Evolutionary conservation across 2,329 filamentous ascomycete genomes (phyloP), one percentile per base, ranked within the genome.

Genomic region (Pseudopithomyces chartarum): DNA sequence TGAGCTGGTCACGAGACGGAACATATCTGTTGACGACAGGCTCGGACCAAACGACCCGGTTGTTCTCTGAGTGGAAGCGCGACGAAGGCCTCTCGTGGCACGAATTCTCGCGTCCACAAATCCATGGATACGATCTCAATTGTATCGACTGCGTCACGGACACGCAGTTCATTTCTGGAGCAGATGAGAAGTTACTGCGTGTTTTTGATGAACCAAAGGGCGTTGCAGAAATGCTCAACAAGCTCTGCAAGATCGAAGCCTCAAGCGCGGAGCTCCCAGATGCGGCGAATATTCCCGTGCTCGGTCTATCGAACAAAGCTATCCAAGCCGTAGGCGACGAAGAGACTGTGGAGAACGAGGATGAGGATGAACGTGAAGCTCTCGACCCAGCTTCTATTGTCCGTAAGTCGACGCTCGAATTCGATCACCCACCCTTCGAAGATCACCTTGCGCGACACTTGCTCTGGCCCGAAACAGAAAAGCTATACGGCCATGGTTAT

Each of bases 71-170:
- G 68, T 98, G 94, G 95, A 84, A 83, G 58, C 80, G 81, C 29
- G 76, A 74, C 2, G 66, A 70, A 2, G 68, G 65, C 3, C 54
- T 60, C 39, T 92, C 91, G 11, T 99, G 95, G 95, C 94, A 98
- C 76, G 95, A 99, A 75, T 92, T 98, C 81, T 90, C 93, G 1
- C 84, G 95, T 48, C 95, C 95, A 3, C 95, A 99, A 74, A 99
- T 99, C 62, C 95, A 99, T 73, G 95, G 95, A 36, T 99, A 99
- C 74, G 94, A 99, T 74, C 84, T 99, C 53, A 99, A 98, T 80
- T 98, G 95, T 74, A 88, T 98, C 61, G 90, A 92, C 69, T 85
- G 87, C 0, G 81, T 97, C 5, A 87, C 86, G 7, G 76, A 84
- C 7, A 83, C 86, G 7, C 89, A 89, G 64, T 99, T 99, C 71